Evolutionary conservation across 768 basidiomycete genomes (phyloP).

Genomic region (Heimioporus sp.): DNA sequence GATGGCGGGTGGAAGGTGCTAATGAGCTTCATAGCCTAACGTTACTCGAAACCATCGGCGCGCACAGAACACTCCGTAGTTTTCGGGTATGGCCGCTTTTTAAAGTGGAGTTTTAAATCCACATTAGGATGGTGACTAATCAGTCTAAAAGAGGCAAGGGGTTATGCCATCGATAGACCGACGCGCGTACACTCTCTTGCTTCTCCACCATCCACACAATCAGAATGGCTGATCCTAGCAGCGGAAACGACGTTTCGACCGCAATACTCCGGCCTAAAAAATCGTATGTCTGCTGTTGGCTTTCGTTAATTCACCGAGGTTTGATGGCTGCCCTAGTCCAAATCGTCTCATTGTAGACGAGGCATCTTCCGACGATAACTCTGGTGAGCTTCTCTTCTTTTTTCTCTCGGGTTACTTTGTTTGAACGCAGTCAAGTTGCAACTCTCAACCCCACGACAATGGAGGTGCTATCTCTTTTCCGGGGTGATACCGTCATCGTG

Average conservation of each 20-base stretch:
- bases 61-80: no score
- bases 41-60: no score
- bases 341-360: constrained; percentile 98
- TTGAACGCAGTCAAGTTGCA: constrained; percentile 56
- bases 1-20: constrained; percentile 78
- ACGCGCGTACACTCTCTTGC: no score
- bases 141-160: no score
- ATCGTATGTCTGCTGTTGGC: constrained; percentile 63
- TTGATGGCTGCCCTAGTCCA: constrained; percentile 55
- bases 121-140: no score
- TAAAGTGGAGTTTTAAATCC: no score
- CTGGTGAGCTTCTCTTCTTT: constrained; percentile 52
- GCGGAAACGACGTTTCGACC: constrained; percentile 88
- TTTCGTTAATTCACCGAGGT: constrained; percentile 9
- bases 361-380: constrained; percentile 92
- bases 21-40: constrained; percentile 43
- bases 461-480: constrained; percentile 91
- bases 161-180: no score
- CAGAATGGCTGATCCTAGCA: constrained; percentile 78
- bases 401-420: constrained; percentile 11
- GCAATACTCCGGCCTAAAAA: constrained; percentile 97
- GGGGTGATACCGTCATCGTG: constrained; percentile 95
- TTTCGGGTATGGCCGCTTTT: no score
- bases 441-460: constrained; percentile 95
- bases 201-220: not conserved